A percentile compares a stretch with the other conserved stretches of the same genome.
Conservation (phyloP, 345 rosid genomes). For the Camelina sativa region DNA sequence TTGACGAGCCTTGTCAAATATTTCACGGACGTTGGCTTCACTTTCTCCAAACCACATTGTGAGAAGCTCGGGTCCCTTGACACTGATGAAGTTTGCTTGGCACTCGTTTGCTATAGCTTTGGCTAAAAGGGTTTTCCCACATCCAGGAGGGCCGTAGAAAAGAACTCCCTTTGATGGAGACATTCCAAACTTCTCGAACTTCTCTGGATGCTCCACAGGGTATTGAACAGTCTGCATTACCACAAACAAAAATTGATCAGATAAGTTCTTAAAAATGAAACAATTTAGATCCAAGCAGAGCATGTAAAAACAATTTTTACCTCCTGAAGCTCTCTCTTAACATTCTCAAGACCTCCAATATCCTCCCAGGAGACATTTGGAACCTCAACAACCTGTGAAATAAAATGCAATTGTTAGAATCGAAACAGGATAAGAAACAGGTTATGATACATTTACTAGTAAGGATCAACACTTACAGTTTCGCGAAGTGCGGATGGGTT, state of each 20-base stretch:
- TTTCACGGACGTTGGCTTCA: slow-evolving; percentile 95
- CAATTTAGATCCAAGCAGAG: neutral
- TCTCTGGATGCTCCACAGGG: slow-evolving; percentile 99
- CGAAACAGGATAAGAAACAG: neutral
- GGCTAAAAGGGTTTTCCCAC: slow-evolving; percentile 97
- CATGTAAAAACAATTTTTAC: slow-evolving; percentile 40
- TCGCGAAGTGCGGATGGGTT: slow-evolving; percentile 87
- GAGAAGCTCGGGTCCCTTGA: slow-evolving; percentile 95
- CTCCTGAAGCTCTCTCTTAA: slow-evolving; percentile 96
- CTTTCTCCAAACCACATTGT: slow-evolving; percentile 99
- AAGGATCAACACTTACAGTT: slow-evolving; percentile 57
- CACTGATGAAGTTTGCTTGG: slow-evolving; percentile 94
- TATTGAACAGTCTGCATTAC: slow-evolving; percentile 87
- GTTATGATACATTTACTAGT: neutral
- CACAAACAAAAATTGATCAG: neutral
- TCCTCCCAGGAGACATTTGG: slow-evolving; percentile 92
- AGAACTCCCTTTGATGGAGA: slow-evolving; percentile 97
- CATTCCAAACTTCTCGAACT: slow-evolving; percentile 96
- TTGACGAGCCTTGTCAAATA: slow-evolving; percentile 93
- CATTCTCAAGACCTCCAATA: slow-evolving; percentile 95
- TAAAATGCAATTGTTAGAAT: neutral
- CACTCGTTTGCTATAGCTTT: slow-evolving; percentile 98
- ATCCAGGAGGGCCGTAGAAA: slow-evolving; percentile 97
- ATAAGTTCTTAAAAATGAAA: neutral
- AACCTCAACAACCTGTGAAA: slow-evolving; percentile 89